phyloP scores from a whole-genome alignment of 2,329 filamentous ascomycete species.

The Colletotrichum magnum region DNA sequence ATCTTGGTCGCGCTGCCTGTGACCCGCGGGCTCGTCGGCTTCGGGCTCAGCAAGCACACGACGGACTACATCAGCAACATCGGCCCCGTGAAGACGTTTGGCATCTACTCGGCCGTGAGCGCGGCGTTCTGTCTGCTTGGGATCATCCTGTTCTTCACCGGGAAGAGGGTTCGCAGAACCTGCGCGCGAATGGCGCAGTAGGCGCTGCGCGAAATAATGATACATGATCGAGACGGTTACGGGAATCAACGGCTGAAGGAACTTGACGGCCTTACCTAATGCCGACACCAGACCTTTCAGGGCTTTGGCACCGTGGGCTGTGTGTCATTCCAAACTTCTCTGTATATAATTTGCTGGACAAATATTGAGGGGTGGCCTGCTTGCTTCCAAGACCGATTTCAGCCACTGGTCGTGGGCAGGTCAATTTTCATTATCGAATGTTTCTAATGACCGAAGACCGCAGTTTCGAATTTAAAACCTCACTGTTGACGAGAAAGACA shows the following conservation, averaged over 20 bases:
- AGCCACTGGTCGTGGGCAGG: neutral
- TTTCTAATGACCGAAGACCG: too few species aligned
- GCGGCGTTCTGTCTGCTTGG: slow-evolving; percentile 30
- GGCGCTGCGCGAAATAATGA: neutral
- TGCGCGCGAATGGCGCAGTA: slow-evolving; percentile 24
- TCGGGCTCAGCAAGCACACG: slow-evolving; percentile 37
- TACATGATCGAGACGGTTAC: neutral
- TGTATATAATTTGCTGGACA: neutral
- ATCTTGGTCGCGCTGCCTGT: slow-evolving; percentile 31
- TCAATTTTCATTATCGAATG: too few species aligned
- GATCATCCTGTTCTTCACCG: slow-evolving; percentile 25
- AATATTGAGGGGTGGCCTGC: neutral
- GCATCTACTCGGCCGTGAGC: slow-evolving; percentile 34
- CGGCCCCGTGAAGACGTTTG: slow-evolving; percentile 31
- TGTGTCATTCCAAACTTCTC: neutral
- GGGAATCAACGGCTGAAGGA: neutral
- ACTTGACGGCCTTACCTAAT: neutral
- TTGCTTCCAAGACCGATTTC: neutral
- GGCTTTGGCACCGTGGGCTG: neutral
- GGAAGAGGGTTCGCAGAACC: slow-evolving; percentile 17
- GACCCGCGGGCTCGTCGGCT: slow-evolving; percentile 34
- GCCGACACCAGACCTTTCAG: neutral
- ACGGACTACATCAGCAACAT: slow-evolving; percentile 41
- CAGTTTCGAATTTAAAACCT: too few species aligned
- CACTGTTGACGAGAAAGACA: too few species aligned